Base-by-base conservation (phyloP, 768 basidiomycete genomes). In the Hirschioporus abietinus region DNA sequence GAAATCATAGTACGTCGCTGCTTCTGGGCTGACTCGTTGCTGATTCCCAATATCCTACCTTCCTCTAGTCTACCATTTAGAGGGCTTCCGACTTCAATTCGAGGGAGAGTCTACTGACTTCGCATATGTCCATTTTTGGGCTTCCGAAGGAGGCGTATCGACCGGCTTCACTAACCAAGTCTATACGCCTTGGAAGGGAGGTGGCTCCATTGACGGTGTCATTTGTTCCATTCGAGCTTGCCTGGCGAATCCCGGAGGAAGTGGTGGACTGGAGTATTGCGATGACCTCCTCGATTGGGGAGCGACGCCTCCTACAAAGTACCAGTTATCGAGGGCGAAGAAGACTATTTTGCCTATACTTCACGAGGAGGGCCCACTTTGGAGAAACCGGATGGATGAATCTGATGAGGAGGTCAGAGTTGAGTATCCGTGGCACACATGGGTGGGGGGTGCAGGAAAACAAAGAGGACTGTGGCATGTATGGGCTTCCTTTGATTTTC, bases 341-440 rank as follows among this genome's bases (percentile, higher is more conserved):
- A 61, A 34, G 60, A 61, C 30, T 6, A 24, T 61, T 23, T 23
- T 61, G 15, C 60, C 60, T 24, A 23, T 34, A 61, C 24, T 61
- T 25, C 60, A 61, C 17, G 60, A 61, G 30, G 25, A 15, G 24
- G 60, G 25, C 15, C 60, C 60, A 61, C 24, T 61, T 61, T 61
- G 60, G 60, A 61, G 60, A 15, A 34, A 15, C 30, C 24, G 15
- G 30, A 24, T 61, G 17, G 60, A 61, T 9, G 24, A 34, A 15
- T 25, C 60, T 17, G 23, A 25, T 23, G 60, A 34, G 18, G 24
- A 34, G 23, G 17, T 25, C 18, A 61, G 23, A 15, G 20, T 61
- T 61, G 25, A 61, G 30, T 61, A 61, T 61, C 60, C 60, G 15
- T 61, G 60, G 60, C 60, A 61, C 17, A 15, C 60, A 18, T 61